phyloP scores from a whole-genome alignment of 148 eudicot species.

The Selenicereus undatus region DNA sequence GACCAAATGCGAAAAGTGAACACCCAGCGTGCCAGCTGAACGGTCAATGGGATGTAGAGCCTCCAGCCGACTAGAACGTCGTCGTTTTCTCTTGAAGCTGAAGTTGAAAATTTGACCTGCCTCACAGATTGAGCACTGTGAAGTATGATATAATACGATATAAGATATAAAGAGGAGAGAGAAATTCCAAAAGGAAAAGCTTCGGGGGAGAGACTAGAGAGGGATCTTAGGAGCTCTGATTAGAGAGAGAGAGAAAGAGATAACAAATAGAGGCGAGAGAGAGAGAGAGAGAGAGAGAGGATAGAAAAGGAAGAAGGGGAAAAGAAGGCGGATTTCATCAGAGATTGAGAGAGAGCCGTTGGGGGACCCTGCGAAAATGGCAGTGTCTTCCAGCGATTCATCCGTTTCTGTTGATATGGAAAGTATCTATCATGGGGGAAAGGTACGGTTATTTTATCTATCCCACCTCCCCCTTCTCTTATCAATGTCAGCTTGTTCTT shows the following conservation, averaged over 20 bases:
- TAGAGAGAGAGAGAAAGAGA: slow-evolving; percentile 22
- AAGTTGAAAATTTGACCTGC: slow-evolving; percentile 1
- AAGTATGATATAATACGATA: not conserved
- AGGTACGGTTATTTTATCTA: slow-evolving; percentile 37
- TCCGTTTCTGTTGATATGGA: slow-evolving; percentile 80
- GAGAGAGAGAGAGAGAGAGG: slow-evolving; percentile 2
- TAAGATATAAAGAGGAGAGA: not conserved
- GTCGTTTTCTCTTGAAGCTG: not conserved
- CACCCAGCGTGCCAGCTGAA: slow-evolving; percentile 31
- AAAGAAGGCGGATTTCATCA: not conserved
- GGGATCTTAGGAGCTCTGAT: slow-evolving; percentile 28
- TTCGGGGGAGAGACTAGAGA: slow-evolving; percentile 22
- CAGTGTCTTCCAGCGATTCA: slow-evolving; percentile 59
- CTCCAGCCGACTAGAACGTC: slow-evolving; percentile 4
- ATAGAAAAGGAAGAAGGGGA: not conserved
- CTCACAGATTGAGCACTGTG: not conserved
- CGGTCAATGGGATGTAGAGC: slow-evolving; percentile 9
- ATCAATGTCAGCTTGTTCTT: not conserved
- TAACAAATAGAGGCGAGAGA: slow-evolving; percentile 16
- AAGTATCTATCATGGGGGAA: slow-evolving; percentile 84
- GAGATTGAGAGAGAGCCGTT: slow-evolving; percentile 27
- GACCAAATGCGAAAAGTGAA: not conserved
- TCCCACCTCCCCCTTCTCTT: not conserved
- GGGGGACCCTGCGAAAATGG: slow-evolving; percentile 39
- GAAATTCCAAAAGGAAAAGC: slow-evolving; percentile 23